Evolutionary conservation across 2,329 filamentous ascomycete species (phyloP).

Genomic region (Alternaria triticimaculans): DNA sequence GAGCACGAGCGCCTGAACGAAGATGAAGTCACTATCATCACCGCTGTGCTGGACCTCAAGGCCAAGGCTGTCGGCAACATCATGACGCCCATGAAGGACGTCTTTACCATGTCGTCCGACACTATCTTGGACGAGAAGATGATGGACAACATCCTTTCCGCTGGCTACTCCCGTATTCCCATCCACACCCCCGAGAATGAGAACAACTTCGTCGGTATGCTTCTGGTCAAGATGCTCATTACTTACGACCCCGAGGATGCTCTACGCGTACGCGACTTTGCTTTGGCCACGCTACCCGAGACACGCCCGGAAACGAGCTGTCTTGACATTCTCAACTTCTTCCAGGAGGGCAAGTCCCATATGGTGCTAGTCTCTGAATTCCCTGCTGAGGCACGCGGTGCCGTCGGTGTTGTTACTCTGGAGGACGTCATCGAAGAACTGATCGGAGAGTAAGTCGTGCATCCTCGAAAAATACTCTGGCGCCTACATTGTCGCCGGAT

Average conservation of each 20-base stretch:
- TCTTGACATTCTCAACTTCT: conserved; percentile 98
- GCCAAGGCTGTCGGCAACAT: conserved; percentile 93
- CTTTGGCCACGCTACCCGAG: conserved; percentile 91
- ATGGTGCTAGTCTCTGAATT: conserved; percentile 95
- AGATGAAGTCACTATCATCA: conserved; percentile 98
- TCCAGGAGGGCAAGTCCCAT: conserved; percentile 98
- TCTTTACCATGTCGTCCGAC: conserved; percentile 96
- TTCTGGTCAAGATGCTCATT: conserved; percentile 97
- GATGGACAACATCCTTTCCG: conserved; percentile 91
- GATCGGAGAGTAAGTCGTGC: conserved; percentile 84
- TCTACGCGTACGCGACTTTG: conserved; percentile 86
- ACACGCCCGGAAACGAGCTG: conserved; percentile 95
- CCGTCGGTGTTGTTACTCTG: conserved; percentile 90
- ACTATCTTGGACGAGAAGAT: conserved; percentile 90
- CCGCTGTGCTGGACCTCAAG: conserved; percentile 92
- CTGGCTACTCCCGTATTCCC: conserved; percentile 94
- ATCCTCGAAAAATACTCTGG: background rate
- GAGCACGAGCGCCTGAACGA: conserved; percentile 88
- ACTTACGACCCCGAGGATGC: conserved; percentile 97
- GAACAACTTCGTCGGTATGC: conserved; percentile 94
- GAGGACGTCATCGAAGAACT: conserved; percentile 99
- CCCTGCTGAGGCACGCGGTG: conserved; percentile 89
- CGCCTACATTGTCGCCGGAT: background rate
- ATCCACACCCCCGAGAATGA: conserved; percentile 86
- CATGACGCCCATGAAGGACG: conserved; percentile 98